Percentiles rank a stretch among this genome's conserved stretches.
phyloP scores from a whole-genome alignment of 23 red algal genomes.

The Agarophyton chilense region DNA sequence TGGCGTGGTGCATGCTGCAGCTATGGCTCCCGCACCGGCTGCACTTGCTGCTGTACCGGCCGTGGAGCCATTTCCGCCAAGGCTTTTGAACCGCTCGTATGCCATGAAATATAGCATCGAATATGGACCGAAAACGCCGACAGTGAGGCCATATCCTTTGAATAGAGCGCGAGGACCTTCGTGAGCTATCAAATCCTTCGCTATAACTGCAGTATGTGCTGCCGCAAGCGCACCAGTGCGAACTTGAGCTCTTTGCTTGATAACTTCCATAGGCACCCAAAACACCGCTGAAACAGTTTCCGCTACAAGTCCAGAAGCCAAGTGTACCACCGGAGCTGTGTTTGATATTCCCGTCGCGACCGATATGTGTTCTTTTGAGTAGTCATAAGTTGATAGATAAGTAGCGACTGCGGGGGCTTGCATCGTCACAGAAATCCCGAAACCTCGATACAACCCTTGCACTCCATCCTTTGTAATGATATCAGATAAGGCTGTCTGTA shows the following conservation, averaged over 20 bases:
- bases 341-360: background rate
- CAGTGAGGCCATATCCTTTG: slow-evolving; percentile 87
- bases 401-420: slow-evolving; percentile 98
- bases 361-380: slow-evolving; percentile 58
- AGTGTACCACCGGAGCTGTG: slow-evolving; percentile 58
- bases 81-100: slow-evolving; percentile 88
- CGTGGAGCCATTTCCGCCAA: background rate
- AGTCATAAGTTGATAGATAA: slow-evolving; percentile 91
- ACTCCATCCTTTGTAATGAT: slow-evolving; percentile 44
- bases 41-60: slow-evolving; percentile 43
- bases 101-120: slow-evolving; percentile 93
- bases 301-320: slow-evolving; percentile 79
- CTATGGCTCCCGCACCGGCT: slow-evolving; percentile 80
- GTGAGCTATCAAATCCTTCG: slow-evolving; percentile 63
- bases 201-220: slow-evolving; percentile 46
- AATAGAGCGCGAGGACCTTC: slow-evolving; percentile 86
- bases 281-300: slow-evolving; percentile 93
- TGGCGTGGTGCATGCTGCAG: slow-evolving; percentile 82
- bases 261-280: slow-evolving; percentile 99
- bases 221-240: slow-evolving; percentile 48
- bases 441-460: slow-evolving; percentile 94
- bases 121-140: slow-evolving; percentile 98
- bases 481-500: slow-evolving; percentile 12
- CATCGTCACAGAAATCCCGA: slow-evolving; percentile 79
- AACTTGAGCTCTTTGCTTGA: slow-evolving; percentile 98